Conservation (phyloP, 768 basidiomycete species). For the Lactarius vividus region DNA sequence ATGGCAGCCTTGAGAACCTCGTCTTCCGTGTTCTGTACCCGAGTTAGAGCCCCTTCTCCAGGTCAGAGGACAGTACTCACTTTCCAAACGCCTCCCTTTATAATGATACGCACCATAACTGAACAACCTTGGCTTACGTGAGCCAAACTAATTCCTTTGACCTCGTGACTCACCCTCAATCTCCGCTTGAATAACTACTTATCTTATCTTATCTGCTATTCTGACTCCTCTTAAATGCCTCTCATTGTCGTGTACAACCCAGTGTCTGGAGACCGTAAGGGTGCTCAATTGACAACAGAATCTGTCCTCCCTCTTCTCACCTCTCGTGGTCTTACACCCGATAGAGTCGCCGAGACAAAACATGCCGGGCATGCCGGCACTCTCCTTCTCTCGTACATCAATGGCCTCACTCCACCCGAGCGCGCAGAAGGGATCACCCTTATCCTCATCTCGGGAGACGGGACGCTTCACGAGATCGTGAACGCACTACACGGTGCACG, state of each 20-base stretch:
- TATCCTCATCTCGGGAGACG: slow-evolving; percentile 82
- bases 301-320: slow-evolving; percentile 65
- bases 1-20: slow-evolving; percentile 99
- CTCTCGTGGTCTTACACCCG: slow-evolving; percentile 38
- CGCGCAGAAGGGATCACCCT: slow-evolving; percentile 41
- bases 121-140: slow-evolving; percentile 4
- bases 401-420: slow-evolving; percentile 35
- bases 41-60: slow-evolving; percentile 7
- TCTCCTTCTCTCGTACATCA: slow-evolving; percentile 35
- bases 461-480: slow-evolving; percentile 87
- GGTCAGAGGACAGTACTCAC: slow-evolving; percentile 37
- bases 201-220: slow-evolving; percentile 6
- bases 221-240: slow-evolving; percentile 36
- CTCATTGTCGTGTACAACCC: slow-evolving; percentile 76
- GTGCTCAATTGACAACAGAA: slow-evolving; percentile 51
- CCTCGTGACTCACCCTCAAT: too few species aligned
- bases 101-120: slow-evolving; percentile 83
- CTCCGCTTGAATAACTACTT: too few species aligned
- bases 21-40: slow-evolving; percentile 83
- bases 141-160: too few species aligned
- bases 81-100: slow-evolving; percentile 93
- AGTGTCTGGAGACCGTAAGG: slow-evolving; percentile 59
- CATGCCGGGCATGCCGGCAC: slow-evolving; percentile 53
- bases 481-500: slow-evolving; percentile 45
- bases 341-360: slow-evolving; percentile 48